phyloP scores from a whole-genome alignment of 768 basidiomycete species.

The Rhodosporidiobolus odoratus region DNA sequence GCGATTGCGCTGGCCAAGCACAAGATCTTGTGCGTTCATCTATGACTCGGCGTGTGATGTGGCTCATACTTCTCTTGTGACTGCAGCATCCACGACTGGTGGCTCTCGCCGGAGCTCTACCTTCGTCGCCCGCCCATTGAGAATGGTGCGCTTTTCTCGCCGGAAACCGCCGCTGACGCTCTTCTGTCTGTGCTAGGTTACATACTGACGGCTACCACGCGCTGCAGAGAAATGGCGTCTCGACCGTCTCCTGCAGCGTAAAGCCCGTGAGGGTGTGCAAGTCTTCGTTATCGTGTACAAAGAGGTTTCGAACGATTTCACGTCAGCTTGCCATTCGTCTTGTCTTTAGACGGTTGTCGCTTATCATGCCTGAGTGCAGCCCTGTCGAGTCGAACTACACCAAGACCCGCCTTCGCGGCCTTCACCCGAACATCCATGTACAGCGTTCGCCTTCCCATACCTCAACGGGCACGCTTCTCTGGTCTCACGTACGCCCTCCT shows the following conservation, averaged over 20 bases:
- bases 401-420: constrained; percentile 67
- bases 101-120: constrained; percentile 74
- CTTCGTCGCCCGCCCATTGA: constrained; percentile 78
- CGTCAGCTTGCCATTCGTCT: constrained; percentile 54
- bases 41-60: background rate
- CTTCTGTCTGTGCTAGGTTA: too few species aligned
- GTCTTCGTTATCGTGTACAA: constrained; percentile 82
- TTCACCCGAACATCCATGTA: constrained; percentile 81
- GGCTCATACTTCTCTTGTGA: constrained; percentile 46
- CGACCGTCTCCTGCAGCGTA: constrained; percentile 76
- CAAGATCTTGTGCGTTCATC: constrained; percentile 35
- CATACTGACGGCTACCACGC: background rate
- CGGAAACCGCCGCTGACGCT: background rate
- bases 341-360: background rate
- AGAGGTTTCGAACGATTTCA: constrained; percentile 91
- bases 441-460: constrained; percentile 97
- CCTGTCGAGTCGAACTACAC: constrained; percentile 59
- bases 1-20: constrained; percentile 77
- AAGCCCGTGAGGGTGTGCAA: constrained; percentile 92
- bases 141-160: constrained; percentile 53
- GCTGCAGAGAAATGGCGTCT: constrained; percentile 54
- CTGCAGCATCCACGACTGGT: constrained; percentile 95
- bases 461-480: constrained; percentile 94
- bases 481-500: constrained; percentile 75
- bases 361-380: background rate